phyloP scores from a whole-genome alignment of 176 grass and related monocot genomes.

The Juncus inflexus region DNA sequence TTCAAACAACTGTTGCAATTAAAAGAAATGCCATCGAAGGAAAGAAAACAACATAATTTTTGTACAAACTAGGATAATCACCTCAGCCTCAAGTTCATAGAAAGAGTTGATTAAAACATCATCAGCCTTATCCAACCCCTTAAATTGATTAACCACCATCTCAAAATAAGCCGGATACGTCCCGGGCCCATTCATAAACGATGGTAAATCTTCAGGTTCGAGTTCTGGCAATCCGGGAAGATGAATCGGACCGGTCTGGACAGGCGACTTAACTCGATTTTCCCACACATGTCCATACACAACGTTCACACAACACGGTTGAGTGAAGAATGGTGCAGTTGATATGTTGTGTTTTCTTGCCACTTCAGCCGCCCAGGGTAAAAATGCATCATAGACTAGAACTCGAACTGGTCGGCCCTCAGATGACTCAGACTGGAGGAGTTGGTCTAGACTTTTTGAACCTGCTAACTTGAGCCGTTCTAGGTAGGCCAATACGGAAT shows the following conservation, averaged over 20 bases:
- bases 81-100: constrained; percentile 56
- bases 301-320: constrained; percentile 45
- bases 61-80: constrained; percentile 14
- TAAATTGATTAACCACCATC: constrained; percentile 45
- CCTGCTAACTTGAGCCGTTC: constrained; percentile 33
- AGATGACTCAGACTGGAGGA: constrained; percentile 38
- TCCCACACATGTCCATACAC: constrained; percentile 43
- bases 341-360: constrained; percentile 23
- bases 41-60: neutral
- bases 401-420: constrained; percentile 38
- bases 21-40: neutral
- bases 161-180: constrained; percentile 13
- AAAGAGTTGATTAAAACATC: constrained; percentile 68
- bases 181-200: constrained; percentile 25
- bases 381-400: constrained; percentile 67
- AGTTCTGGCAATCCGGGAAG: constrained; percentile 44
- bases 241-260: constrained; percentile 13
- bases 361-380: constrained; percentile 44
- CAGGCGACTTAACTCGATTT: constrained; percentile 27
- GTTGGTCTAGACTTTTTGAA: constrained; percentile 35
- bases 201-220: constrained; percentile 37
- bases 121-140: constrained; percentile 37
- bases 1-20: too few relatives aligned
- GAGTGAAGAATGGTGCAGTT: constrained; percentile 50
- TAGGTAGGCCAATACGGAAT: constrained; percentile 28